Percentiles rank a stretch among this genome's conserved stretches.
These are phyloP conservation scores for Eutrema japonicum DNA, from an alignment of 345 rosid species.

Conservation along the genomic window DNA sequence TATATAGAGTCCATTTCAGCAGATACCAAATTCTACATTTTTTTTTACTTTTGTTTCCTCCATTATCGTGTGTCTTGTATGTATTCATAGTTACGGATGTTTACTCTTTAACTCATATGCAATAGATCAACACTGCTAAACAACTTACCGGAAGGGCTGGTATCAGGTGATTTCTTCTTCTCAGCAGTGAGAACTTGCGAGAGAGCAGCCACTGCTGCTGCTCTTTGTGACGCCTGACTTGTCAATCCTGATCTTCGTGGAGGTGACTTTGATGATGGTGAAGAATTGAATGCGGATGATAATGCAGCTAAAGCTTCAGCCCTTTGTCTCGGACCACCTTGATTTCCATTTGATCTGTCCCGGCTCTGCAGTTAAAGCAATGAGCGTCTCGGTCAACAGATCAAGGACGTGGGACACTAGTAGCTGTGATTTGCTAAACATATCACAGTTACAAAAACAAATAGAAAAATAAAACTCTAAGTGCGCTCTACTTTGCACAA, in stretches of 20 bases:
- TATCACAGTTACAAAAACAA: background rate
- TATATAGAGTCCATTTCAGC: background rate
- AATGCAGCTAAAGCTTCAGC: constrained; percentile 90
- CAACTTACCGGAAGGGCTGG: constrained; percentile 55
- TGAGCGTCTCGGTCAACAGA: constrained; percentile 11
- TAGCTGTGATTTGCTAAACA: constrained; percentile 3
- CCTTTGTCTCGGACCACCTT: constrained; percentile 74
- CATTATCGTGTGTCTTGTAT: background rate
- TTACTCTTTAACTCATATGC: constrained; percentile 7
- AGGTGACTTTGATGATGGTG: constrained; percentile 57
- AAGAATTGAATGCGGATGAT: constrained; percentile 70
- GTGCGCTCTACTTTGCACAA: background rate
- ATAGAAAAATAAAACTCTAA: background rate
- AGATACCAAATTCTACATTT: background rate
- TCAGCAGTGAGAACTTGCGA: constrained; percentile 89
- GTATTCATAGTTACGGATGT: background rate
- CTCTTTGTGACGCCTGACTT: constrained; percentile 80
- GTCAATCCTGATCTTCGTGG: constrained; percentile 49
- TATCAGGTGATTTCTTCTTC: constrained; percentile 67
- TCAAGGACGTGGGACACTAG: constrained; percentile 19
- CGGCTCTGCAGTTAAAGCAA: constrained; percentile 47
- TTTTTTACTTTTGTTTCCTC: background rate
- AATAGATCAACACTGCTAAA: constrained; percentile 11
- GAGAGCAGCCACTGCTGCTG: constrained; percentile 97
- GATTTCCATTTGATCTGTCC: constrained; percentile 68